phyloP scores from a whole-genome alignment of 2,329 filamentous ascomycete species.

The Claviceps sp. region DNA sequence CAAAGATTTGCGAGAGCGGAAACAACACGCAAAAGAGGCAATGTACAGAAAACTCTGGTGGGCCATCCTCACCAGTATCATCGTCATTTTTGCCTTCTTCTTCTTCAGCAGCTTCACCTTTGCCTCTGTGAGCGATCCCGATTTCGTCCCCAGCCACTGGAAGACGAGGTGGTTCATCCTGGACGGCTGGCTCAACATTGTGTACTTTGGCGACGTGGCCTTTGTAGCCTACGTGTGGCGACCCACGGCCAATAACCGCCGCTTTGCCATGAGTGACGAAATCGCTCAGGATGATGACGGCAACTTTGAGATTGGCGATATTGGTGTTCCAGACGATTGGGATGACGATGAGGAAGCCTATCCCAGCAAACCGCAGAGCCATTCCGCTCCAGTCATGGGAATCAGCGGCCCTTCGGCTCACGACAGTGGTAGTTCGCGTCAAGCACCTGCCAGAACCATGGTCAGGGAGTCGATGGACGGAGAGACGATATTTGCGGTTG shows the following conservation, averaged over 20 bases:
- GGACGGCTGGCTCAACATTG: conserved; percentile 92
- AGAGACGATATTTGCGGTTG: conserved; percentile 92
- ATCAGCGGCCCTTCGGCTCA: conserved; percentile 13
- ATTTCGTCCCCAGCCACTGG: conserved; percentile 95
- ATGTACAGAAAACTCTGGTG: conserved; percentile 99
- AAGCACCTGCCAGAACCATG: conserved; percentile 21
- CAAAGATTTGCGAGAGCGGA: conserved; percentile 88
- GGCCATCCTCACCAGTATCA: conserved; percentile 82
- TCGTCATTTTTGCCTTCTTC: conserved; percentile 96
- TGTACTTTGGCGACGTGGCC: conserved; percentile 85
- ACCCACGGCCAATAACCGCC: conserved; percentile 87
- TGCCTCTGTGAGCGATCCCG: conserved; percentile 67
- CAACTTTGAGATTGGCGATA: conserved; percentile 82
- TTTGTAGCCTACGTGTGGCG: conserved; percentile 95
- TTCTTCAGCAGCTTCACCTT: conserved; percentile 97
- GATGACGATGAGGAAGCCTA: conserved; percentile 41
- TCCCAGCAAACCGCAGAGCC: conserved; percentile 24
- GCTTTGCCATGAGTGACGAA: conserved; percentile 98
- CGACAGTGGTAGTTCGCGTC: conserved; percentile 9
- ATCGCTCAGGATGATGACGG: conserved; percentile 97
- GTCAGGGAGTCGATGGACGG: conserved; percentile 54
- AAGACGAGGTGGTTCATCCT: conserved; percentile 94
- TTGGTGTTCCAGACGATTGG: conserved; percentile 59
- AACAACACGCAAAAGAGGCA: conserved; percentile 79
- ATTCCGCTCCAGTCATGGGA: conserved; percentile 13